A percentile compares a stretch with the other conserved stretches of the same genome.
Conservation (phyloP, 768 basidiomycete genomes). For the Tulasnella calospora region DNA sequence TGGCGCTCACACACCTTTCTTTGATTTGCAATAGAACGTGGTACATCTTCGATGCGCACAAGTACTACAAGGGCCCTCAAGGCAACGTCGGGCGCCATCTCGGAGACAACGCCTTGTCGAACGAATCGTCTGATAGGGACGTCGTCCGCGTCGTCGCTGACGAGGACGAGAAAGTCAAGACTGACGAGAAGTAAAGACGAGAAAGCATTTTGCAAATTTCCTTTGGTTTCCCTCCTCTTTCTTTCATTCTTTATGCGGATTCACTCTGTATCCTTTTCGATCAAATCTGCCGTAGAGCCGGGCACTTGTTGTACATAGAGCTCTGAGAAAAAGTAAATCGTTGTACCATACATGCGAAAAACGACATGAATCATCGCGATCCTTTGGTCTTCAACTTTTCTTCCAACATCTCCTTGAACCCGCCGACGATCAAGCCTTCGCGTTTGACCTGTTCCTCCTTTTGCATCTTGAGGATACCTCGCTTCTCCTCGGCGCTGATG, state of each 20-base stretch:
- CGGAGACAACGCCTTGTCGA: background rate
- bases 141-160: background rate
- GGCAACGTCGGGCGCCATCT: conserved; percentile 18
- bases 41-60: conserved; percentile 19
- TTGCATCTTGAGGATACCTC: conserved; percentile 91
- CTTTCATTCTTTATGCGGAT: background rate
- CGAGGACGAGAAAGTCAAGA: background rate
- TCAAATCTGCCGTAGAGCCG: background rate
- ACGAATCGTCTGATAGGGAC: background rate
- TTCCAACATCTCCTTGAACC: conserved; percentile 77
- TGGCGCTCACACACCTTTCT: background rate
- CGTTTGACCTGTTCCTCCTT: conserved; percentile 88
- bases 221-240: background rate
- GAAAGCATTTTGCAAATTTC: background rate
- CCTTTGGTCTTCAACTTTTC: conserved; percentile 58
- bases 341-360: background rate
- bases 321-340: background rate
- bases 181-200: background rate
- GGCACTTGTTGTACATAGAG: background rate
- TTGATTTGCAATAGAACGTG: conserved; percentile 6
- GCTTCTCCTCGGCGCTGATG: conserved; percentile 97
- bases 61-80: conserved; percentile 24
- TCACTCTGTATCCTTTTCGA: background rate
- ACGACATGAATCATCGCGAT: conserved; percentile 6
- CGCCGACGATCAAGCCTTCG: conserved; percentile 82